A percentile compares a stretch with the other conserved stretches of the same genome.
phyloP scores from a whole-genome alignment of 257 asterid species.

The Nicotiana benthamiana region DNA sequence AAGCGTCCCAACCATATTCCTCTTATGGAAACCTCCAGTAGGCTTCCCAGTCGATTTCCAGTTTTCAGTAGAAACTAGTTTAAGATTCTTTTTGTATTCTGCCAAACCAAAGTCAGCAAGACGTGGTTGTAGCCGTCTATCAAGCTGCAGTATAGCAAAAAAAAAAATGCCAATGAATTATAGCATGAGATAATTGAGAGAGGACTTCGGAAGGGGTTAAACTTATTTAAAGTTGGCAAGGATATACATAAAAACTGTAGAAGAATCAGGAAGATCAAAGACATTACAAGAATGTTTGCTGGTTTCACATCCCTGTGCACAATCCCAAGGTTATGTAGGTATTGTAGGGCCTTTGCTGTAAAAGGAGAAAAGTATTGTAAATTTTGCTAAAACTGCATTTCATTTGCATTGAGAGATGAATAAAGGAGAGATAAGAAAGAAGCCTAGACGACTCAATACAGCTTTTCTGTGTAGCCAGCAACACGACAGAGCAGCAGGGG shows the following conservation, averaged over 20 bases:
- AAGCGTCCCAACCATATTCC: conserved; percentile 91
- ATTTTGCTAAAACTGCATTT: conserved; percentile 8
- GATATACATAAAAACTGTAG: not conserved
- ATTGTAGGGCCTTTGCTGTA: conserved; percentile 82
- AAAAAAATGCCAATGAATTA: not conserved
- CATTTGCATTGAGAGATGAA: not conserved
- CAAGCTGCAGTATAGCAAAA: conserved; percentile 49
- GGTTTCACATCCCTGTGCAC: conserved; percentile 99
- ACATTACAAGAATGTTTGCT: conserved; percentile 89
- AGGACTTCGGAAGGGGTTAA: not conserved
- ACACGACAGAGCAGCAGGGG: not conserved
- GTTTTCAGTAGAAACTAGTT: conserved; percentile 50
- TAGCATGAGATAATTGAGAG: not conserved
- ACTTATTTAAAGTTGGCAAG: conserved; percentile 14
- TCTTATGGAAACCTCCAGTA: conserved; percentile 96
- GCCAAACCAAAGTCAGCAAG: conserved; percentile 96
- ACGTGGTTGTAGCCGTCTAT: conserved; percentile 50
- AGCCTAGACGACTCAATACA: not conserved
- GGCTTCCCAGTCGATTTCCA: conserved; percentile 96
- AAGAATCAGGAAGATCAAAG: conserved; percentile 15
- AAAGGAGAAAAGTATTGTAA: conserved; percentile 30
- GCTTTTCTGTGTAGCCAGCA: not conserved
- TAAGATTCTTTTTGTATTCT: conserved; percentile 62
- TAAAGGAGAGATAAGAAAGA: not conserved
- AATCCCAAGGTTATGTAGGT: conserved; percentile 87